phyloP scores from a whole-genome alignment of 1,139 yeast genomes.

The Kodamaea plutei region DNA sequence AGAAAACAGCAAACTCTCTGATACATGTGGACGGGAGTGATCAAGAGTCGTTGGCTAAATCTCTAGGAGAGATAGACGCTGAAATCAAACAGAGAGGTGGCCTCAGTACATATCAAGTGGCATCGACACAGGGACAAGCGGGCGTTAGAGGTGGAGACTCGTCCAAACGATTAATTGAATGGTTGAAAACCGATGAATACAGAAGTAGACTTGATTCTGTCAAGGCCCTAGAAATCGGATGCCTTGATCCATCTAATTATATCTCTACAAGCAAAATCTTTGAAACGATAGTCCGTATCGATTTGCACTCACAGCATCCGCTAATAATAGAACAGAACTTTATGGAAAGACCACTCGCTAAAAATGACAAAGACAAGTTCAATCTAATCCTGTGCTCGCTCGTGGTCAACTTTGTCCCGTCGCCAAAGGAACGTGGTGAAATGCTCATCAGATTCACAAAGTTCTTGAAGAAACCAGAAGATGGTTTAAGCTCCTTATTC shows the following conservation, averaged over 20 bases:
- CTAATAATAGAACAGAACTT: slow-evolving; percentile 74
- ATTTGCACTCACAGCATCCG: slow-evolving; percentile 76
- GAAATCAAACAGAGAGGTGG: slow-evolving; percentile 68
- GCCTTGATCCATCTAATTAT: slow-evolving; percentile 61
- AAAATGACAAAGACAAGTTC: slow-evolving; percentile 40
- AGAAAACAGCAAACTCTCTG: slow-evolving; percentile 7
- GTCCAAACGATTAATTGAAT: slow-evolving; percentile 64
- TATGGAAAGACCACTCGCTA: slow-evolving; percentile 69
- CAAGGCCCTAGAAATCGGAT: slow-evolving; percentile 77
- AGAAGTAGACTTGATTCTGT: slow-evolving; percentile 12
- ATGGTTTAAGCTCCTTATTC: slow-evolving; percentile 44
- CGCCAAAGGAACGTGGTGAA: slow-evolving; percentile 63
- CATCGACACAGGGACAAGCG: slow-evolving; percentile 82
- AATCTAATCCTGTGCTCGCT: slow-evolving; percentile 75
- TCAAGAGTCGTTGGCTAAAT: slow-evolving; percentile 17
- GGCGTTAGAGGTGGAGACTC: slow-evolving; percentile 84
- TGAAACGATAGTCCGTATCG: slow-evolving; percentile 56
- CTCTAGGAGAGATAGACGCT: slow-evolving; percentile 52
- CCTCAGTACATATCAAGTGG: slow-evolving; percentile 71
- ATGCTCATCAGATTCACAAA: slow-evolving; percentile 63
- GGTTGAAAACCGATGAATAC: slow-evolving; percentile 43
- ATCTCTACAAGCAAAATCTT: slow-evolving; percentile 59
- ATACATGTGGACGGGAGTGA: slow-evolving; percentile 4
- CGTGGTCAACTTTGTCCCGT: slow-evolving; percentile 85
- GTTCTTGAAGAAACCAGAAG: slow-evolving; percentile 45